Conservation (phyloP, 495 filamentous ascomycete genomes). For the Ramalina peruviana region DNA sequence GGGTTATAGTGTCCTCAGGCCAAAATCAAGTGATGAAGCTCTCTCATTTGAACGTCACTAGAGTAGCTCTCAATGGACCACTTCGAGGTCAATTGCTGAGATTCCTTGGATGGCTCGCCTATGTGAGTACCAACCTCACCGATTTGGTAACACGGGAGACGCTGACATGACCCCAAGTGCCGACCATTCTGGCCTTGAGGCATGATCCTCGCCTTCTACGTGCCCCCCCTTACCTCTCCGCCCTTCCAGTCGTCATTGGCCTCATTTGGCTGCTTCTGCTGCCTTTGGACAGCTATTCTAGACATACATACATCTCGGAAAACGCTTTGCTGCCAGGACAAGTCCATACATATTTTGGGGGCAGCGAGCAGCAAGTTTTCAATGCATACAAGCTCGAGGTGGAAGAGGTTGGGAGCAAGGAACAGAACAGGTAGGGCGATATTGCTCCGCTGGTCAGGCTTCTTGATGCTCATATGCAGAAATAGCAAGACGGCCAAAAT, state of each 20-base stretch:
- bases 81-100: too few species aligned
- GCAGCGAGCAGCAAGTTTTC: slow-evolving; percentile 91
- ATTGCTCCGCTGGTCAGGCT: slow-evolving; percentile 27
- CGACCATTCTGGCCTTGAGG: slow-evolving; percentile 30
- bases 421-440: slow-evolving; percentile 30
- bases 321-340: slow-evolving; percentile 93
- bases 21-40: too few species aligned
- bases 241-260: slow-evolving; percentile 76
- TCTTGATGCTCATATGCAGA: not conserved
- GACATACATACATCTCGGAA: slow-evolving; percentile 90
- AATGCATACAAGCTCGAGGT: slow-evolving; percentile 83
- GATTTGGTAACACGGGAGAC: too few species aligned
- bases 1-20: too few species aligned
- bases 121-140: too few species aligned
- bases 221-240: slow-evolving; percentile 68
- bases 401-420: slow-evolving; percentile 40
- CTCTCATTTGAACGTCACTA: too few species aligned
- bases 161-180: slow-evolving; percentile 8
- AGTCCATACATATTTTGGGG: slow-evolving; percentile 93
- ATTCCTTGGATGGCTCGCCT: too few species aligned
- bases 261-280: slow-evolving; percentile 86
- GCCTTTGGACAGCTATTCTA: slow-evolving; percentile 85
- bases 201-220: slow-evolving; percentile 56
- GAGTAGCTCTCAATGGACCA: too few species aligned
- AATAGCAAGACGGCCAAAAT: slow-evolving; percentile 53